Base-by-base conservation (phyloP, 768 basidiomycete species). In the Mycena latifolia region DNA sequence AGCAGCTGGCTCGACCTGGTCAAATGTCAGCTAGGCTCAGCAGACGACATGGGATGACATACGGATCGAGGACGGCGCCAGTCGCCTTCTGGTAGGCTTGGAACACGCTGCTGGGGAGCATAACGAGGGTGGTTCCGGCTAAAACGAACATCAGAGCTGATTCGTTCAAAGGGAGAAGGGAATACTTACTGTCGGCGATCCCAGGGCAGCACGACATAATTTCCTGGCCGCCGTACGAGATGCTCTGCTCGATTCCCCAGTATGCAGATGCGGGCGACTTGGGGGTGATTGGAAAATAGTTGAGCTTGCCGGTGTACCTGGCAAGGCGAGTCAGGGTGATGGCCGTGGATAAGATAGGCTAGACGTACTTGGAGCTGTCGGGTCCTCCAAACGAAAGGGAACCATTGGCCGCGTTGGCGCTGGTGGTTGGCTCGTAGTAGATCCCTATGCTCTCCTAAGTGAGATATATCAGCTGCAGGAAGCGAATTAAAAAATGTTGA, bases 1-100 rank as follows among this genome's bases (percentile, higher is more conserved):
- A 90, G 81, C 12, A 90, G 79, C 14, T 87, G 88, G 12, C 88
- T 89, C 25, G 76, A 74, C 51, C 84, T 64, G 54, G 35, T n/a
- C 51, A 27, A 12, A 25, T 15, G 28, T 20, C 3, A 24, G 41
- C 46, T 10, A 29, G 33, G 5, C 11, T 35, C 20, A 15, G 39
- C 3, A 29, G 22, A 22, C 10, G 29, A 43, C 12, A 4, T n/a
- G 25, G 17, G 27, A 46, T n/a, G 5, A 57, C 60, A 24, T n/a
- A 61, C 60, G 11, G 14, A 65, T 76, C 75, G 1, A 61, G 17
- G 15, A 47, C 54, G 1, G 73, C 81, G 28, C 81, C 78, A 1
- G 79, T 82, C 27, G 63, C 69, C 18, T 58, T 35, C 46, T 66
- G 35, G 69, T 82, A 82, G 31, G 41, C 55, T 3, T 67, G 53